Evolutionary conservation across 768 basidiomycete genomes (phyloP), one percentile per base, ranked within the genome.

Genomic region (Melanogaster broomeanus): DNA sequence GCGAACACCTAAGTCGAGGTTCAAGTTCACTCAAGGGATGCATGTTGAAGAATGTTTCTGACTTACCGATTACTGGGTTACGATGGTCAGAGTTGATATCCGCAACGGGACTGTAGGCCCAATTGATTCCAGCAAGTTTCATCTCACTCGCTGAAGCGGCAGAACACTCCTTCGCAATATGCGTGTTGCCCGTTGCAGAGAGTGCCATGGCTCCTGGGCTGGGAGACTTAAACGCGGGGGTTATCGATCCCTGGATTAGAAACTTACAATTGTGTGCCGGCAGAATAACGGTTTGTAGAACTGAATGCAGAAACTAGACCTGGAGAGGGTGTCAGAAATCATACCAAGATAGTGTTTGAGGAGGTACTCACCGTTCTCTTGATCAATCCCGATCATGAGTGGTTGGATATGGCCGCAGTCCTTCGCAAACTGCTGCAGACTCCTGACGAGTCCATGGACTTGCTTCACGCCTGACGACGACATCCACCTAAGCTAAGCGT

Each of bases 181-280:
- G 64, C 6, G 74, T 66, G 1, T 78, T 78, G 3, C 70, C 69
- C 0, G 81, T 78, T 3, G 85, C 83, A 3, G 83, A 82, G 2
- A 85, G 71, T 0, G 85, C 82, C 87, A 88, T 88, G 6, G 87
- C 86, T 0, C 85, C 87, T 15, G 87, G 87, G 51, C 87, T 88
- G 45, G 11, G 8, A 42, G 22, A 31, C 28, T 21, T 51, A 35
- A 53, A 44, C 16, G 10, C 25, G n/a, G 8, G 28, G 31, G n/a
- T 21, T 10, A 35, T 15, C 44, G 48, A 4, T 19, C 12, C 10
- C n/a, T 18, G 9, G 16, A 12, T 18, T 16, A 39, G 33, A 42
- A 48, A 74, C 83, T 61, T 55, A 85, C 87, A 87, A 88, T 53
- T 85, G 84, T 3, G 87, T 85, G 0, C 84, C 85, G 15, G 81